These are phyloP conservation scores for Aspergillus pseudoviridinutans DNA, from an alignment of 2,329 filamentous ascomycete species.

Conservation along the genomic window DNA sequence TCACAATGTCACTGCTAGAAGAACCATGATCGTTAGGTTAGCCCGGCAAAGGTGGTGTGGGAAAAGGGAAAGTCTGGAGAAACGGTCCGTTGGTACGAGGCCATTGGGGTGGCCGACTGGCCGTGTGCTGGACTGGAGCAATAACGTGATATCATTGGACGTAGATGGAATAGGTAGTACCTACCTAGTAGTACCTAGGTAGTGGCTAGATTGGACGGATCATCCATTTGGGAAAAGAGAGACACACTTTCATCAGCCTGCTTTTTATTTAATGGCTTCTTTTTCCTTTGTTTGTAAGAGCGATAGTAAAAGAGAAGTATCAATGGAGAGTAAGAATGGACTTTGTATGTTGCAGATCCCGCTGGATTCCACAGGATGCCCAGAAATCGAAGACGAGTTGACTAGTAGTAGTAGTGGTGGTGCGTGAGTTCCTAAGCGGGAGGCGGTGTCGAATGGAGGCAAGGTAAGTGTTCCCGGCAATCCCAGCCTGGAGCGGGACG, in stretches of 20 bases:
- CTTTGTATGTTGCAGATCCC: not conserved
- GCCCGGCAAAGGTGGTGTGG: conserved; percentile 11
- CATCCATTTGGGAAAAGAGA: not conserved
- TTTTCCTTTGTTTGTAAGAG: not conserved
- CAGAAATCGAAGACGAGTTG: too few relatives aligned
- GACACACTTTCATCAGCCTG: conserved; percentile 27
- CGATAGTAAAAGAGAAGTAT: not conserved
- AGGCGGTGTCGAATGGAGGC: not conserved
- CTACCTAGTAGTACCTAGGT: not conserved
- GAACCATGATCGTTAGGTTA: conserved; percentile 8
- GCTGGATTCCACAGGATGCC: not conserved
- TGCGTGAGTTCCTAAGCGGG: not conserved
- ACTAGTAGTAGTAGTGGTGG: not conserved
- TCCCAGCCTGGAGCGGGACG: not conserved
- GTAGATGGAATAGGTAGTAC: conserved; percentile 1
- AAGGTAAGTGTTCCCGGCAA: not conserved
- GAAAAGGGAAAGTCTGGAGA: conserved; percentile 13
- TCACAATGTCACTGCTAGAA: conserved; percentile 16
- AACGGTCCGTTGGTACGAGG: conserved; percentile 12
- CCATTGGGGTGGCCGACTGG: not conserved
- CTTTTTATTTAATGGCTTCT: not conserved
- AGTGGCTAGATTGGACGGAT: conserved; percentile 1
- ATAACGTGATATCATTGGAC: conserved; percentile 27
- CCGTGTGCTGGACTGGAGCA: not conserved
- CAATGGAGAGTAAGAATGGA: not conserved